Evolutionary conservation across 1,284 basidiomycete genomes (phyloP).

Genomic region (Ganoderma boninense): DNA sequence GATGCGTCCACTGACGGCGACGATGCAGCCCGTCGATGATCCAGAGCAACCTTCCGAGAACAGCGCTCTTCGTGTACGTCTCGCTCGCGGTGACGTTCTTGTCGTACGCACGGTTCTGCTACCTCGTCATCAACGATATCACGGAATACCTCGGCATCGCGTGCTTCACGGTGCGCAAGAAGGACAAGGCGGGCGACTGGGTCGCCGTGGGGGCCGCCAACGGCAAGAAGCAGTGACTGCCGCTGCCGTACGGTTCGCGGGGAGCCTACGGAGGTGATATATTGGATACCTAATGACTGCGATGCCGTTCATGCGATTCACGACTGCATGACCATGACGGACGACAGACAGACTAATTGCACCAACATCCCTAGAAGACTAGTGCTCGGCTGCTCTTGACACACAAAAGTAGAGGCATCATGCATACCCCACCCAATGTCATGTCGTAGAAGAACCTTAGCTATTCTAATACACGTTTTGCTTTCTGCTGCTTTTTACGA

Average conservation of each 20-base stretch:
- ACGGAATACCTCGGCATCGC: slow-evolving; percentile 90
- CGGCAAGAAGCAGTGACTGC: slow-evolving; percentile 34
- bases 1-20: neutral
- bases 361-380: neutral
- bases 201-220: slow-evolving; percentile 48
- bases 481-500: neutral
- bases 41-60: slow-evolving; percentile 67
- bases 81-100: slow-evolving; percentile 73
- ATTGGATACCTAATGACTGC: slow-evolving; percentile 9
- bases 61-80: slow-evolving; percentile 73
- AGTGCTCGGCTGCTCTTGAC: neutral
- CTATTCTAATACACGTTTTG: slow-evolving; percentile 8
- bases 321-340: slow-evolving; percentile 6
- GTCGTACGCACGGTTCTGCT: slow-evolving; percentile 83
- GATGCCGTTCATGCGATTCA: slow-evolving; percentile 16
- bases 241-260: neutral
- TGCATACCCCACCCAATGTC: slow-evolving; percentile 5
- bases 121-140: slow-evolving; percentile 85
- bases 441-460: slow-evolving; percentile 1
- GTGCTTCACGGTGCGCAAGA: slow-evolving; percentile 89
- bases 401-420: slow-evolving; percentile 3
- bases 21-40: slow-evolving; percentile 68
- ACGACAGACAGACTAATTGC: slow-evolving; percentile 2
- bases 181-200: slow-evolving; percentile 80
- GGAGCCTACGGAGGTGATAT: slow-evolving; percentile 4